These are phyloP conservation scores for Candida suzukii DNA, from an alignment of 805 yeast species.

Conservation along the genomic window DNA sequence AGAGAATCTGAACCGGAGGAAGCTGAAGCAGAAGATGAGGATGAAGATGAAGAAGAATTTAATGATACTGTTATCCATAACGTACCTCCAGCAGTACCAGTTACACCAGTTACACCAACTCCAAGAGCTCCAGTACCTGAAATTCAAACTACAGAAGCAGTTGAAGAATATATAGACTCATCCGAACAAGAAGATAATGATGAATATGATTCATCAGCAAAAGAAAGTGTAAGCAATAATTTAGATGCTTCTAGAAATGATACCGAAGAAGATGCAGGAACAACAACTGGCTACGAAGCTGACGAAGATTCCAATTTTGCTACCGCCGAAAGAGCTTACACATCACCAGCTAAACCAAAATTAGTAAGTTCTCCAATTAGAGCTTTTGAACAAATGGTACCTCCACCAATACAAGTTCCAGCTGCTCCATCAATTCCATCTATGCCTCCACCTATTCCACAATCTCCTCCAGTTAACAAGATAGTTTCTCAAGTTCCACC, in stretches of 20 bases:
- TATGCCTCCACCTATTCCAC: slow-evolving; percentile 8
- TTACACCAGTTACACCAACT: neutral
- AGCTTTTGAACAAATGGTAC: neutral
- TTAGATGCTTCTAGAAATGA: neutral
- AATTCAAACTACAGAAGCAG: neutral
- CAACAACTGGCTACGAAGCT: slow-evolving; percentile 59
- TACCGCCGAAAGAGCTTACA: slow-evolving; percentile 5
- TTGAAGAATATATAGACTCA: slow-evolving; percentile 2
- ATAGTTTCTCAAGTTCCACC: too few species aligned
- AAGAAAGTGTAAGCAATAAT: neutral
- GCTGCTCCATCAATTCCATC: slow-evolving; percentile 1
- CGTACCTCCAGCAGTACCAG: neutral
- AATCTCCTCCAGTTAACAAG: slow-evolving; percentile 5
- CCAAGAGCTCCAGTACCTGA: neutral
- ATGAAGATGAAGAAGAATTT: slow-evolving; percentile 14
- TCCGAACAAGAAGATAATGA: slow-evolving; percentile 7
- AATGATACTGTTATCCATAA: neutral
- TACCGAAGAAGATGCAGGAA: slow-evolving; percentile 9
- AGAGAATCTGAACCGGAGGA: too few species aligned
- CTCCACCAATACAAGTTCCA: slow-evolving; percentile 4
- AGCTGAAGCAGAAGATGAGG: slow-evolving; percentile 1
- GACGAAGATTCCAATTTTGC: slow-evolving; percentile 44
- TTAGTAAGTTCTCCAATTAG: slow-evolving; percentile 5
- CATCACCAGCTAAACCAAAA: slow-evolving; percentile 1
- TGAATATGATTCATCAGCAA: slow-evolving; percentile 4